Conservation (phyloP, 768 basidiomycete genomes). For the Pisolithus marmoratus region DNA sequence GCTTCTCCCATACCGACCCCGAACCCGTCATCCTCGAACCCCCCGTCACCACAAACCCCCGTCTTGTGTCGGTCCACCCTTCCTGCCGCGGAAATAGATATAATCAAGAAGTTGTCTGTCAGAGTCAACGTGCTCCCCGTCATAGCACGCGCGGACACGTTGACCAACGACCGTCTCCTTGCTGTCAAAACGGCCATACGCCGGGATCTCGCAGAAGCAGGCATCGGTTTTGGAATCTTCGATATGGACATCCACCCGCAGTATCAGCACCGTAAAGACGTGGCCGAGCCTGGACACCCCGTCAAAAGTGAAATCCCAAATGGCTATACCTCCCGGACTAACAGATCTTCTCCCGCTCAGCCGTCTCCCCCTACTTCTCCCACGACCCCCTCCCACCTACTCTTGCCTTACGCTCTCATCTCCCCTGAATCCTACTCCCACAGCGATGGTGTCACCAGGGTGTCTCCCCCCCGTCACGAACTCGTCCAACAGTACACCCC, state of each 20-base stretch:
- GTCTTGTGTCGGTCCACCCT: constrained; percentile 62
- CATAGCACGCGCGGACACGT: constrained; percentile 72
- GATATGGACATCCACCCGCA: constrained; percentile 61
- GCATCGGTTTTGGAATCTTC: constrained; percentile 87
- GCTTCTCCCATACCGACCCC: constrained; percentile 64
- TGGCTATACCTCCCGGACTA: constrained; percentile 44
- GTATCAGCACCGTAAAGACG: constrained; percentile 39
- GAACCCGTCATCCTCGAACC: constrained; percentile 79
- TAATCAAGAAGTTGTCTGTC: constrained; percentile 73
- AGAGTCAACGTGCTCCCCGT: constrained; percentile 88
- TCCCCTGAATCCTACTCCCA: constrained; percentile 82
- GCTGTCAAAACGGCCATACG: constrained; percentile 77
- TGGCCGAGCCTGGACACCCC: constrained; percentile 35
- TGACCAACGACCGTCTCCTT: constrained; percentile 76
- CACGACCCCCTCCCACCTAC: constrained; percentile 50
- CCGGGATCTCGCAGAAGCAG: constrained; percentile 74
- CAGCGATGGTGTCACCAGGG: constrained; percentile 68
- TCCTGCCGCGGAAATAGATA: constrained; percentile 64
- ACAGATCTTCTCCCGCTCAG: constrained; percentile 45
- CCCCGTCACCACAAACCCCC: constrained; percentile 67
- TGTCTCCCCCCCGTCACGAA: constrained; percentile 59
- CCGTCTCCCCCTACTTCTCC: constrained; percentile 68
- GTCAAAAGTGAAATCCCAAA: constrained; percentile 50
- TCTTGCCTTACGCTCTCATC: constrained; percentile 79
- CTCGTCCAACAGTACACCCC: constrained; percentile 71